Evolutionary conservation across 805 yeast species (phyloP).

Genomic region (Myxozyma lipomycoides): DNA sequence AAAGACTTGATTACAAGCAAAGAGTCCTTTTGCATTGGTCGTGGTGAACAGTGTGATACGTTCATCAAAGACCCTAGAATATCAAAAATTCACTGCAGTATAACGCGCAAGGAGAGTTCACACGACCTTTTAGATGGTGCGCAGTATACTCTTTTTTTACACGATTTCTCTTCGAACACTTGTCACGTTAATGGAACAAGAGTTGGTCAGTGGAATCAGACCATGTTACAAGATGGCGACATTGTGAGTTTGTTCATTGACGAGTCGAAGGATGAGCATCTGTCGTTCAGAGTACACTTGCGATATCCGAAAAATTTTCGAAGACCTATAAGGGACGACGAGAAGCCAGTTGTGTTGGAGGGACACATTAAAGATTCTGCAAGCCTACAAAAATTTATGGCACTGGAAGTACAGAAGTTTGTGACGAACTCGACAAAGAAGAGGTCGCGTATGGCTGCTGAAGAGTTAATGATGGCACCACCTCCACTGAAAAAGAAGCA

Average conservation of each 20-base stretch:
- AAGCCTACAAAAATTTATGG: neutral
- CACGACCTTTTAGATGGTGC: neutral
- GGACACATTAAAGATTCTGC: neutral
- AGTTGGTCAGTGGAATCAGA: conserved; percentile 42
- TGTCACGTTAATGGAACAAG: conserved; percentile 48
- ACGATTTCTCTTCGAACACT: conserved; percentile 76
- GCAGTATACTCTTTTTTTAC: conserved; percentile 54
- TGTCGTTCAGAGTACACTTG: conserved; percentile 11
- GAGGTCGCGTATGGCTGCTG: neutral
- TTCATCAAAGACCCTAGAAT: conserved; percentile 67
- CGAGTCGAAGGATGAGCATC: neutral
- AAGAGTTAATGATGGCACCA: neutral
- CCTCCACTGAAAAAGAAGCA: neutral
- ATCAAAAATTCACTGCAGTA: conserved; percentile 78
- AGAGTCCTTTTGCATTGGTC: conserved; percentile 67
- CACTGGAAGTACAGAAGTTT: neutral
- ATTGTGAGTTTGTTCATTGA: conserved; percentile 15
- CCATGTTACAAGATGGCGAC: conserved; percentile 27
- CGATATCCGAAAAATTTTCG: conserved; percentile 7
- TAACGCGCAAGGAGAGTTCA: conserved; percentile 44
- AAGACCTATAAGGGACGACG: neutral
- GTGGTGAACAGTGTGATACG: conserved; percentile 51
- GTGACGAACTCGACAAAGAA: neutral
- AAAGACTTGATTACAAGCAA: conserved; percentile 64
- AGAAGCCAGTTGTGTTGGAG: neutral